Evolutionary conservation across 805 yeast species (phyloP), one percentile per base, ranked within the genome.

Genomic region (Nakazawaea ernobii): DNA sequence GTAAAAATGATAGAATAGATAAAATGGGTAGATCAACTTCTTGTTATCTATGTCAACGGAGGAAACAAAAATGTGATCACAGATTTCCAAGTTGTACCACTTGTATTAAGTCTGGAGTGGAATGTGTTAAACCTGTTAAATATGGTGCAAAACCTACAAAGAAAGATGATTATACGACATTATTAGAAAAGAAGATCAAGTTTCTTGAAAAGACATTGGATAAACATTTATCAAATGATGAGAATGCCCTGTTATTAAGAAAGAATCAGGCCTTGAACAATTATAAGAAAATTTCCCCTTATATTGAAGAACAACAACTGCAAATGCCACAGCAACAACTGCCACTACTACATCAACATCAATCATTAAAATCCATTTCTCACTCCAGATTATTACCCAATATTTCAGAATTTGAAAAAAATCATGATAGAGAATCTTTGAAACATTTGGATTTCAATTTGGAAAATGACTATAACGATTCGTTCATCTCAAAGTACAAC

Each of bases 51-150:
- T 79, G 84, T 49, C 80, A 79, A 53, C 74, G 75, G 58, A 61
- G 83, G 43, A 79, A 79, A 55, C 83, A 79, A 55, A 77, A 78
- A 56, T 82, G 88, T 63, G 86, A 82, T 54, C 86, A 80, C 48
- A 68, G 82, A 42, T 60, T 74, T 10, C 87, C 87, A 6, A 69
- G 79, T 42, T 82, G 88, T 55, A 77, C 86, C 4, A 79, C 81
- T 37, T 82, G 88, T 63, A 63, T 81, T 46, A 80, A 80, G 55
- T 82, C 86, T 1, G 80, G 78, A 30, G 79, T 74, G 6, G 65
- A 72, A 49, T 82, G 88, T 59, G 68, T 80, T 6, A 84, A 82
- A 58, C 89, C 89, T 0, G 80, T 76, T 5, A 71, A 79, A 44
- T 81, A 81, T 52, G 72, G 75, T 1, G 67, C 63, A 4, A 69